Evolutionary conservation across 2,329 filamentous ascomycete genomes (phyloP).

Genomic region (Teratosphaeriaceae sp.): DNA sequence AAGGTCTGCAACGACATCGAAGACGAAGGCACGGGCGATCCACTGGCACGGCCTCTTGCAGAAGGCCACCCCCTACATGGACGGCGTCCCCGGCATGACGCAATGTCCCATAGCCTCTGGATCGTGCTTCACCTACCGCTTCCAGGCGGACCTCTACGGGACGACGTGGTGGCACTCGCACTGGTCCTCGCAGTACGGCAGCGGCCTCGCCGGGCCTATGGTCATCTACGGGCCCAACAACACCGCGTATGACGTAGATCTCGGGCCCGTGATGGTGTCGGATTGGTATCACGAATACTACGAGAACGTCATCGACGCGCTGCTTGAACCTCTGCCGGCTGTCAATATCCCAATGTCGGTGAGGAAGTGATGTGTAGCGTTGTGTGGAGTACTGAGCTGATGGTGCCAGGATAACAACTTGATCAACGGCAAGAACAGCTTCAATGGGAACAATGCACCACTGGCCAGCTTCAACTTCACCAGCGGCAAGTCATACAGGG

Average conservation of each 20-base stretch:
- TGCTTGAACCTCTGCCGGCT: slow-evolving; percentile 18
- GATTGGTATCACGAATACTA: slow-evolving; percentile 32
- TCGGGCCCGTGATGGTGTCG: slow-evolving; percentile 23
- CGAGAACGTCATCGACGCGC: slow-evolving; percentile 16
- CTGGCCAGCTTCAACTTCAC: slow-evolving; percentile 33
- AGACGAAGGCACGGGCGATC: slow-evolving; percentile 31
- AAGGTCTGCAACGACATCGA: slow-evolving; percentile 31
- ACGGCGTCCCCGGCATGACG: slow-evolving; percentile 35
- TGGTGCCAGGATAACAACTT: slow-evolving; percentile 28
- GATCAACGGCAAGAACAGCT: slow-evolving; percentile 29
- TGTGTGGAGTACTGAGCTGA: no score
- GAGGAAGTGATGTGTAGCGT: no score
- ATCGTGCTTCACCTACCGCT: slow-evolving; percentile 19
- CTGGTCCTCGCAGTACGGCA: slow-evolving; percentile 25
- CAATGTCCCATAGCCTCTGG: slow-evolving; percentile 35
- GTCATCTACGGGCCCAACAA: slow-evolving; percentile 26
- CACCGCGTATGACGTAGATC: slow-evolving; percentile 23
- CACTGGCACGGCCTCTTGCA: slow-evolving; percentile 38
- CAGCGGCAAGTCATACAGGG: slow-evolving; percentile 34
- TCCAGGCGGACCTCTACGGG: slow-evolving; percentile 24
- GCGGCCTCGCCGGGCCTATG: slow-evolving; percentile 25
- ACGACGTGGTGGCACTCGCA: slow-evolving; percentile 33
- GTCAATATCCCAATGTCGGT: slow-evolving; percentile 20
- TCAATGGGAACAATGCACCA: slow-evolving; percentile 23
- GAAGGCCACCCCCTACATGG: slow-evolving; percentile 29